Conservation (phyloP, 2,329 filamentous ascomycete genomes). For the Penicillium decumbens region DNA sequence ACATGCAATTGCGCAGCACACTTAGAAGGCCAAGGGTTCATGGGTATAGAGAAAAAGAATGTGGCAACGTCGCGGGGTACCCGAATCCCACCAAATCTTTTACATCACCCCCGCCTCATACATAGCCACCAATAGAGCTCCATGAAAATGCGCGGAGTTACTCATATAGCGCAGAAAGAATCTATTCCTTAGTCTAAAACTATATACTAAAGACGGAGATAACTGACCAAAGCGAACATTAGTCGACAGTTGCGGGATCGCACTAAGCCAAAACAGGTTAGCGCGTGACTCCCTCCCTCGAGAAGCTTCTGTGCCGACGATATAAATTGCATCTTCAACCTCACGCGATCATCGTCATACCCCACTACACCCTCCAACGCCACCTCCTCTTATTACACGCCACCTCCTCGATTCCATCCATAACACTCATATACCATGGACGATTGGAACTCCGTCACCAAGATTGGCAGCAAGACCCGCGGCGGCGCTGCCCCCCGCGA, state of each 20-base stretch:
- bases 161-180: neutral
- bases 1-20: neutral
- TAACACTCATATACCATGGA: conserved; percentile 49
- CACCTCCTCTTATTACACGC: neutral
- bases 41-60: neutral
- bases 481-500: conserved; percentile 64
- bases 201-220: neutral
- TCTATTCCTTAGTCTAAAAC: neutral
- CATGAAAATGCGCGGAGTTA: neutral
- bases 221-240: neutral
- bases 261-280: conserved; percentile 25
- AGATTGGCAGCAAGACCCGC: conserved; percentile 84
- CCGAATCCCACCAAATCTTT: neutral
- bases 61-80: neutral
- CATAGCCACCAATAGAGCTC: neutral
- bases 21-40: neutral
- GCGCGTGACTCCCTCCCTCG: conserved; percentile 27
- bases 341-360: conserved; percentile 30
- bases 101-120: neutral
- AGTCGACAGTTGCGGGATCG: neutral
- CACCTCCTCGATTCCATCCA: neutral
- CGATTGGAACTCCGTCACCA: conserved; percentile 85
- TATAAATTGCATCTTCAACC: conserved; percentile 34
- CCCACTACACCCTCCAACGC: conserved; percentile 10
- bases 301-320: conserved; percentile 37